Evolutionary conservation across 2,329 filamentous ascomycete species (phyloP).

Genomic region (Cadophora sp.): DNA sequence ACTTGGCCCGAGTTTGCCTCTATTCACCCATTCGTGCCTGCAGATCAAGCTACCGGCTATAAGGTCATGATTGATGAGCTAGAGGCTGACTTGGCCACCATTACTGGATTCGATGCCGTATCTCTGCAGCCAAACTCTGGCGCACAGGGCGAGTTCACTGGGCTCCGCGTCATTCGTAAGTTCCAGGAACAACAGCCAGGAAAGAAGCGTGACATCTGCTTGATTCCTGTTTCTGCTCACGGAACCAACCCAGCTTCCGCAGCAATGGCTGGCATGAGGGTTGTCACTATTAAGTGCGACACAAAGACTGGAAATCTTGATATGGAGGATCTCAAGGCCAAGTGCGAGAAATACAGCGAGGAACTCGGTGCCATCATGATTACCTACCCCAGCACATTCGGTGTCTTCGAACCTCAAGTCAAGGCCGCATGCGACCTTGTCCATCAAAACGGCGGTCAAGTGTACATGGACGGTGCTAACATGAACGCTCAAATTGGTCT

Average conservation of each 20-base stretch:
- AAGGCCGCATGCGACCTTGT: conserved; percentile 87
- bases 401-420: conserved; percentile 90
- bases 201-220: conserved; percentile 84
- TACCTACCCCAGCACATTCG: conserved; percentile 94
- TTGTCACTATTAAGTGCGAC: conserved; percentile 92
- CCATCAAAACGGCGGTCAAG: conserved; percentile 86
- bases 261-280: conserved; percentile 94
- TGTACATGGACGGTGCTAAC: conserved; percentile 99
- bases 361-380: conserved; percentile 94
- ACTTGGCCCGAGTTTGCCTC: conserved; percentile 78
- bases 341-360: conserved; percentile 86
- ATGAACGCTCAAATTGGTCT: conserved; percentile 98
- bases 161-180: conserved; percentile 85
- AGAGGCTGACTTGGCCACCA: conserved; percentile 76
- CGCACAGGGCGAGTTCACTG: conserved; percentile 93
- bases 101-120: conserved; percentile 89
- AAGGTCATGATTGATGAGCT: conserved; percentile 72
- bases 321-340: conserved; percentile 81
- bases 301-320: conserved; percentile 87
- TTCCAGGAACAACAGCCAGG: conserved; percentile 74
- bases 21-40: conserved; percentile 81
- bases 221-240: conserved; percentile 94
- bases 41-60: conserved; percentile 71
- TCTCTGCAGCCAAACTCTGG: conserved; percentile 96
- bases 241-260: conserved; percentile 96